Evolutionary conservation across 2,329 filamentous ascomycete species (phyloP).

Genomic region (Curvularia lunata): DNA sequence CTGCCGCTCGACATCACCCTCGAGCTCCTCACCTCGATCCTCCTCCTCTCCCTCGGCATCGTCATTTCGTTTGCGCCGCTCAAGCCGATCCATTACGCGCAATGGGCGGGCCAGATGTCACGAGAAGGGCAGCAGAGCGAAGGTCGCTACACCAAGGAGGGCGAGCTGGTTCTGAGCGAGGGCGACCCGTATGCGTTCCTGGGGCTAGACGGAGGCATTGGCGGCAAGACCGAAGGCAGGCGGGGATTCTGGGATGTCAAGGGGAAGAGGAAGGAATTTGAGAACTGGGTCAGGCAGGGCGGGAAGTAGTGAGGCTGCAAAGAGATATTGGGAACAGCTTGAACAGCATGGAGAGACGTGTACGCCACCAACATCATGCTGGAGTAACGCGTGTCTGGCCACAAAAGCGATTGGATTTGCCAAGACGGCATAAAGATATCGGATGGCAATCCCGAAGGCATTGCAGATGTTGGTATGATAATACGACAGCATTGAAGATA

Average conservation of each 20-base stretch:
- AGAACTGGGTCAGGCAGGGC: constrained; percentile 68
- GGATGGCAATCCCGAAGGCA: background rate
- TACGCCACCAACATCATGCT: background rate
- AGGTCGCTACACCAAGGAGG: constrained; percentile 63
- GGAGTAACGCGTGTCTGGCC: background rate
- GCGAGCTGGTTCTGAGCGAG: constrained; percentile 67
- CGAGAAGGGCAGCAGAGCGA: constrained; percentile 70
- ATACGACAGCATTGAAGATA: background rate
- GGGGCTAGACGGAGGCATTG: constrained; percentile 55
- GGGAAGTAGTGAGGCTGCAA: constrained; percentile 19
- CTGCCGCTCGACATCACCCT: constrained; percentile 86
- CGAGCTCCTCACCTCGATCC: constrained; percentile 80
- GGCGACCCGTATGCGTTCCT: constrained; percentile 81
- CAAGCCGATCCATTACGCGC: constrained; percentile 82
- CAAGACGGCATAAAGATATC: background rate
- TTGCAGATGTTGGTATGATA: background rate
- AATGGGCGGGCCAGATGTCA: constrained; percentile 85
- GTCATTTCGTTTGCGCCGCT: constrained; percentile 78
- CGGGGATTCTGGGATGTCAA: constrained; percentile 88
- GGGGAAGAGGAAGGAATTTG: constrained; percentile 81
- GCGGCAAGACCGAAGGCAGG: constrained; percentile 71
- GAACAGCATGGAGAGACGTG: background rate
- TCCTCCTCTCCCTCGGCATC: constrained; percentile 82
- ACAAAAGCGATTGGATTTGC: background rate
- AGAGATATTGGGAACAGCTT: background rate